phyloP scores from a whole-genome alignment of 1,284 basidiomycete species.

The Lignosus rhinocerotis region DNA sequence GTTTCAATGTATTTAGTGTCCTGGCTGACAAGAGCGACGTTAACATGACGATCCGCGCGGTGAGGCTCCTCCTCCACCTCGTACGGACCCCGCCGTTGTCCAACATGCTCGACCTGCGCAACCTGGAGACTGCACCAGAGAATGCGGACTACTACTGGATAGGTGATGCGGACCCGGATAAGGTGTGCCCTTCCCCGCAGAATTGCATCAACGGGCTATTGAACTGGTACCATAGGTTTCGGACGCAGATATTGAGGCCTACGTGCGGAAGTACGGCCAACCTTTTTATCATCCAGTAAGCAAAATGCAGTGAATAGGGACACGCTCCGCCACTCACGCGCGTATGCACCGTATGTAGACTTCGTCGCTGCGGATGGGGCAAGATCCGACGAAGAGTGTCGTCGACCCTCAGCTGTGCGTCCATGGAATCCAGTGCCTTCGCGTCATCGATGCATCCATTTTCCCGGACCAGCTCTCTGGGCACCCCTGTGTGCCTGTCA shows the following conservation, averaged over 20 bases:
- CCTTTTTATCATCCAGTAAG: constrained; percentile 38
- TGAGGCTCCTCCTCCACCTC: constrained; percentile 29
- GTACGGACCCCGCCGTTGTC: constrained; percentile 30
- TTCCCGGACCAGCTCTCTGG: constrained; percentile 32
- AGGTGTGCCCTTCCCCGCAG: constrained; percentile 11
- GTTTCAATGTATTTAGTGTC: constrained; percentile 16
- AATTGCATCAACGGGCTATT: not conserved
- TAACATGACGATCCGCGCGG: constrained; percentile 32
- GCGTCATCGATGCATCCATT: constrained; percentile 44
- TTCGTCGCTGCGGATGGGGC: constrained; percentile 22
- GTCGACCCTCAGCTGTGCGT: constrained; percentile 27
- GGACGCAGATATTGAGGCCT: constrained; percentile 36
- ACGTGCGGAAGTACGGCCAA: constrained; percentile 32
- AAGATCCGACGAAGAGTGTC: constrained; percentile 14
- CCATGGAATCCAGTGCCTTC: constrained; percentile 37
- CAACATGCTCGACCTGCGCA: constrained; percentile 31
- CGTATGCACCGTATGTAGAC: constrained; percentile 2
- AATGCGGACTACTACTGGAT: constrained; percentile 29
- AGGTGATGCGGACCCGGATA: constrained; percentile 28
- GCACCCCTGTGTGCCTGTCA: constrained; percentile 28
- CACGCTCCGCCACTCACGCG: not conserved
- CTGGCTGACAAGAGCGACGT: constrained; percentile 26
- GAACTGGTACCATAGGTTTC: constrained; percentile 20
- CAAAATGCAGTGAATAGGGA: not conserved
- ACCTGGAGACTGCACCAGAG: constrained; percentile 7